Conservation (phyloP, 306 rosid species). For the Acacia confusa region DNA sequence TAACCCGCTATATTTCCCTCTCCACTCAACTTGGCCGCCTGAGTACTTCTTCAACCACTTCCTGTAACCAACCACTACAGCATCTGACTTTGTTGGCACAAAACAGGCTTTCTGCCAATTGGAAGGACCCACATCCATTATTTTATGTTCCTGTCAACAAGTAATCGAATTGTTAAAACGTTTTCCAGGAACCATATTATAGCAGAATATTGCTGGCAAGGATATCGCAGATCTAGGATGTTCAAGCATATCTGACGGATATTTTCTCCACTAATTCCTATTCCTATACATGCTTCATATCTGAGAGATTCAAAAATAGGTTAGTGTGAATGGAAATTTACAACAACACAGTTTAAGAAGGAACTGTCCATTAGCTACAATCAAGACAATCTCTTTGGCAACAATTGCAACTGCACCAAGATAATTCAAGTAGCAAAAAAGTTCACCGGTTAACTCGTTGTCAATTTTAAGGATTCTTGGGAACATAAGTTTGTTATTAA, state of each 20-base stretch:
- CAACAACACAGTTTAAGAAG: not conserved
- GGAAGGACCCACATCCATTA: conserved; percentile 52
- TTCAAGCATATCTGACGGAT: not conserved
- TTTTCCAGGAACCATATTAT: not conserved
- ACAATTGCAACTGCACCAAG: not conserved
- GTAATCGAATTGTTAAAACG: conserved; percentile 9
- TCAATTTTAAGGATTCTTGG: conserved; percentile 8
- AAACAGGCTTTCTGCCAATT: conserved; percentile 89
- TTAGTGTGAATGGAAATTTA: conserved; percentile 1
- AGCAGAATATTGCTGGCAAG: conserved; percentile 1
- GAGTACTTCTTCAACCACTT: conserved; percentile 85
- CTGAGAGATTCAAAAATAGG: not conserved
- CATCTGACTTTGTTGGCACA: conserved; percentile 87
- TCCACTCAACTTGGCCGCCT: conserved; percentile 85
- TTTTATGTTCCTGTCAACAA: conserved; percentile 61
- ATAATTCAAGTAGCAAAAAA: not conserved
- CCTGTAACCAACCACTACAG: conserved; percentile 75
- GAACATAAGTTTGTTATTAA: not conserved
- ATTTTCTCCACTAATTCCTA: not conserved
- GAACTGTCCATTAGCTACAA: not conserved
- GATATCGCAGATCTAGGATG: not conserved
- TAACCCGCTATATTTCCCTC: conserved; percentile 65
- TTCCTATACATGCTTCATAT: not conserved
- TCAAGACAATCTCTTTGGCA: not conserved
- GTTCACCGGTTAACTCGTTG: not conserved